Base-by-base conservation (phyloP, 2,329 filamentous ascomycete species). In the Apiospora hydei region DNA sequence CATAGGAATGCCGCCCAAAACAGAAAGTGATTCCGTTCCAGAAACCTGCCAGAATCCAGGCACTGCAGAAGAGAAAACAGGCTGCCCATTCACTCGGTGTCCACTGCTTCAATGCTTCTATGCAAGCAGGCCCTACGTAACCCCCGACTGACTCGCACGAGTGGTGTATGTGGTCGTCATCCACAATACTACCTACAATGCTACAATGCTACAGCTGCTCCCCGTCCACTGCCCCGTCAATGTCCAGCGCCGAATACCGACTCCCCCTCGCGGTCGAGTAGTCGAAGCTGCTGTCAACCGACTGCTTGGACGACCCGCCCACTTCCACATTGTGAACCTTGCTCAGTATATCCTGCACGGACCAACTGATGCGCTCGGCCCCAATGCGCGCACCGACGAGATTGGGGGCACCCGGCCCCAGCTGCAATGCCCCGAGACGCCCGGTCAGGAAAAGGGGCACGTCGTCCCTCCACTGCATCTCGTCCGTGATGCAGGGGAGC, bases 381-480 rank as follows among this genome's bases (percentile, higher is more conserved):
- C 92, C 92, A 38, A 91, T 78, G 74, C 93, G 88, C 3, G 92
- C 92, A 0, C 93, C 93, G 41, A 92, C 93, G 4, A 95, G 83
- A 79, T 95, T 95, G 0, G 89, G 89, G 0, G 92, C 92, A 0
- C 90, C 92, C 14, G 93, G 93, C 0, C 93, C 93, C 0, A 96
- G 82, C 71, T 90, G 86, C 75, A 96, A 80, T 0, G 87, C 89
- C 0, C 91, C 93, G 47, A 95, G 82, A 70, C 90, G 85, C 1
- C 92, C 93, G 0, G 91, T 91, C 72, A 93, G 82, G 77, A 94
- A 95, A 1, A 95, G 81, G 1, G 93, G 93, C 0, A 96, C 88
- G n/a, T 89, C 89, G 0, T 91, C 85, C 49, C 85, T 85, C 93
- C 93, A 96, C 87, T 91, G 92, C 73, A 96, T 83, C 76, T 96